Evolutionary conservation across 495 filamentous ascomycete genomes (phyloP).

Genomic region (Neurospora hispaniola): DNA sequence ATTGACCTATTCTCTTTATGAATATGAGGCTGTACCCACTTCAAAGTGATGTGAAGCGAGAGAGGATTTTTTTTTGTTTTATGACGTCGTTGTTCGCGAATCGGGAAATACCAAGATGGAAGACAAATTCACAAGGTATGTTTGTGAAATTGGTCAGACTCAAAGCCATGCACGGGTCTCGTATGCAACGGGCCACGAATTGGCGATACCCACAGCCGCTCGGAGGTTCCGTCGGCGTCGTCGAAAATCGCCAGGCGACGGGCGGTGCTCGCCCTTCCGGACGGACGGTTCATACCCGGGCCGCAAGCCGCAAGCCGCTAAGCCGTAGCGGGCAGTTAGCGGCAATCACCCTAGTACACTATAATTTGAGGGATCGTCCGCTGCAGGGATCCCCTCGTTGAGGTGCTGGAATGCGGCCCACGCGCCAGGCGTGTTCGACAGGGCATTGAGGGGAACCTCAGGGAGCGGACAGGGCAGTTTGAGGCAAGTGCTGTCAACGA

Average conservation of each 20-base stretch:
- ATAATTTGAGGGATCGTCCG: background rate
- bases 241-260: background rate
- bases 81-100: background rate
- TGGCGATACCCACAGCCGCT: background rate
- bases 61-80: background rate
- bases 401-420: background rate
- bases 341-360: background rate
- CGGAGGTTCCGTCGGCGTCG: background rate
- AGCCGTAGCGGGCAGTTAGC: background rate
- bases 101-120: background rate
- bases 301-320: background rate
- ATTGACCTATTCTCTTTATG: background rate
- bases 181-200: background rate
- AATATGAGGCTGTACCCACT: background rate
- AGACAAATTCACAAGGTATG: background rate
- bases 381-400: background rate
- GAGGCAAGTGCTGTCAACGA: slow-evolving; percentile 4
- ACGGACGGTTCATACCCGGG: background rate
- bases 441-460: background rate
- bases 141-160: background rate
- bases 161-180: background rate
- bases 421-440: background rate
- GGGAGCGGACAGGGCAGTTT: background rate
- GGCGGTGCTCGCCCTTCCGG: background rate
- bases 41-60: background rate